phyloP scores from a whole-genome alignment of 1,139 yeast genomes.

The Sugiyamaella pinicola region DNA sequence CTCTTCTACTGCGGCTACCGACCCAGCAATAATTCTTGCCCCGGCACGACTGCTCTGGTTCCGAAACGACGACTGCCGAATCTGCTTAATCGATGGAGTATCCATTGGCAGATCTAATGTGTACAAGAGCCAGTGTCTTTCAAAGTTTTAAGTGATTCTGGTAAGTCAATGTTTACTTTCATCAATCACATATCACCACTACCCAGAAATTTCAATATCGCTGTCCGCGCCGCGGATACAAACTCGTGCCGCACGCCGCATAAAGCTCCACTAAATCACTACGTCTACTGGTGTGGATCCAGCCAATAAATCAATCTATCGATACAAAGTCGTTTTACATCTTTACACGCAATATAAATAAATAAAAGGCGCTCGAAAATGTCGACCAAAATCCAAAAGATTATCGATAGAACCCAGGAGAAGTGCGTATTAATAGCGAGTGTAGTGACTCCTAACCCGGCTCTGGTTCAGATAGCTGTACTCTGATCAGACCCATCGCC shows the following conservation, averaged over 20 bases:
- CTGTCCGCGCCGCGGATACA: no score
- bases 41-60: constrained; percentile 18
- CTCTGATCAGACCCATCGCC: no score
- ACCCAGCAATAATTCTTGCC: background rate
- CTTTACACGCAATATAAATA: background rate
- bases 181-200: background rate
- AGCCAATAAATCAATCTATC: background rate
- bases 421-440: constrained; percentile 32
- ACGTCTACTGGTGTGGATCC: background rate
- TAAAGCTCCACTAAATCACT: background rate
- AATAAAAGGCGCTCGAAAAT: constrained; percentile 6
- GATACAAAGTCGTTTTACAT: no score
- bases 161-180: constrained; percentile 2
- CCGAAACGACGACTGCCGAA: constrained; percentile 25
- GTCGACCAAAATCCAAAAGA: constrained; percentile 36
- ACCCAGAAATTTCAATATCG: background rate
- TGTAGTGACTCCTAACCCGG: no score
- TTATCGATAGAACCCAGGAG: constrained; percentile 39
- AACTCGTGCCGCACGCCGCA: constrained; percentile 1
- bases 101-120: constrained; percentile 10
- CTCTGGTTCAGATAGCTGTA: no score
- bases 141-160: background rate
- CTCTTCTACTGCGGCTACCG: background rate
- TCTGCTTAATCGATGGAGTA: constrained; percentile 24
- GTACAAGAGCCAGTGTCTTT: background rate